Conservation (phyloP, 1,284 basidiomycete species). For the Fomitopsis pinicola region DNA sequence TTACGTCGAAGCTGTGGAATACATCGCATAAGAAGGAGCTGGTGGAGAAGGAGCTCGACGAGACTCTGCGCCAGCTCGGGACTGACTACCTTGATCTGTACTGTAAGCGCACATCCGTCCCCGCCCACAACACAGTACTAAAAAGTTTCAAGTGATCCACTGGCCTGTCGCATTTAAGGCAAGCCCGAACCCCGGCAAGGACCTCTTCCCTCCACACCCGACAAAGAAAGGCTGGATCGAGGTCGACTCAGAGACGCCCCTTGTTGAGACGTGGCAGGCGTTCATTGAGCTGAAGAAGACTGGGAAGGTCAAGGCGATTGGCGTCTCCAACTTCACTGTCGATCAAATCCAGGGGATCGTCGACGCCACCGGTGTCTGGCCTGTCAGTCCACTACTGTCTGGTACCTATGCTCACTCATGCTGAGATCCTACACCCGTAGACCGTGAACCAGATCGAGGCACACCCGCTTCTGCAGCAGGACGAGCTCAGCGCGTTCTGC, state of each 20-base stretch:
- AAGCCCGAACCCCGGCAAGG: constrained; percentile 42
- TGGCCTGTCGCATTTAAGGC: constrained; percentile 78
- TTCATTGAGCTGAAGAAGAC: constrained; percentile 58
- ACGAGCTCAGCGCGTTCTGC: constrained; percentile 66
- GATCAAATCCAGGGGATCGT: constrained; percentile 67
- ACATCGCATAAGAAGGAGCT: constrained; percentile 54
- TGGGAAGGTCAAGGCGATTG: constrained; percentile 55
- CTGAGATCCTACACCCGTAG: constrained; percentile 22
- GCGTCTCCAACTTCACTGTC: constrained; percentile 82
- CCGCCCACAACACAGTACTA: too few relatives aligned
- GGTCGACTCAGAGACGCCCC: constrained; percentile 56
- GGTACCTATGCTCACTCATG: not conserved
- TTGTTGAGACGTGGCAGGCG: constrained; percentile 79
- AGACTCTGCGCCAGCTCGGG: constrained; percentile 69
- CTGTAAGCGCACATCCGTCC: too few relatives aligned
- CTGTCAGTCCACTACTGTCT: constrained; percentile 34
- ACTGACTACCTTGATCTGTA: constrained; percentile 80
- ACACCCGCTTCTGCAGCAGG: constrained; percentile 75
- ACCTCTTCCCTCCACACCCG: constrained; percentile 50
- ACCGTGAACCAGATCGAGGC: constrained; percentile 81
- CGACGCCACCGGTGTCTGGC: constrained; percentile 67
- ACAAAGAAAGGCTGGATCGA: constrained; percentile 37
- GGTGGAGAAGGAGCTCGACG: constrained; percentile 72
- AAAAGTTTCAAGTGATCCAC: constrained; percentile 59
- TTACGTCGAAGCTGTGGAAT: constrained; percentile 85